These are phyloP conservation scores for Ophiostoma sp. DNA, from an alignment of 2,329 filamentous ascomycete species.

Conservation along the genomic window DNA sequence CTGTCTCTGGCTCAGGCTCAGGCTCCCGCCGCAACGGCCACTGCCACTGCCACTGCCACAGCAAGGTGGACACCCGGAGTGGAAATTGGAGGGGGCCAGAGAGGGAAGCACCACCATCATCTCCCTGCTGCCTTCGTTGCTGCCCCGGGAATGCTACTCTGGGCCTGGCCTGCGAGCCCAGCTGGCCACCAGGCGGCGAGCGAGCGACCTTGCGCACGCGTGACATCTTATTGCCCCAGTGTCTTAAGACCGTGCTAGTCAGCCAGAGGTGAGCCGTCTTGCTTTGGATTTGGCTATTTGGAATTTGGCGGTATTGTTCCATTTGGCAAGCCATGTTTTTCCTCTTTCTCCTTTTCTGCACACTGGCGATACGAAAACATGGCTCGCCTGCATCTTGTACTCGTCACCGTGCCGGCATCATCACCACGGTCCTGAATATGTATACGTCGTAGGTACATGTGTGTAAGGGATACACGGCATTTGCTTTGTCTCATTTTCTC, in stretches of 20 bases:
- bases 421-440: too few species aligned
- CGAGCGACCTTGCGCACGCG: too few species aligned
- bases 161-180: background rate
- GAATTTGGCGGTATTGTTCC: background rate
- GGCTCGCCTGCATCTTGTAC: too few species aligned
- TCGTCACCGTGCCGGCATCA: too few species aligned
- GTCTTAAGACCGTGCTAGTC: slow-evolving; percentile 3
- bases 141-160: slow-evolving; percentile 19
- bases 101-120: background rate
- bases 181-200: background rate
- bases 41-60: background rate
- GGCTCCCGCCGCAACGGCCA: too few species aligned
- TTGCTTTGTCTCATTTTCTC: too few species aligned
- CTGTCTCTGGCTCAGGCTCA: too few species aligned
- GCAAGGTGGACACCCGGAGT: slow-evolving; percentile 14
- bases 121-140: slow-evolving; percentile 15
- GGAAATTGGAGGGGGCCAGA: slow-evolving; percentile 25
- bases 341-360: background rate
- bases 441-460: too few species aligned
- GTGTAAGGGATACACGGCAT: too few species aligned
- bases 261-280: background rate
- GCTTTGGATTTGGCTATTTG: slow-evolving; percentile 1
- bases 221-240: background rate
- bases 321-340: background rate
- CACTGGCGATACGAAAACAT: background rate